Percentiles rank a stretch among this genome's conserved stretches.
Evolutionary conservation across 345 rosid species (phyloP).

Genomic region (Linum usitatissimum): DNA sequence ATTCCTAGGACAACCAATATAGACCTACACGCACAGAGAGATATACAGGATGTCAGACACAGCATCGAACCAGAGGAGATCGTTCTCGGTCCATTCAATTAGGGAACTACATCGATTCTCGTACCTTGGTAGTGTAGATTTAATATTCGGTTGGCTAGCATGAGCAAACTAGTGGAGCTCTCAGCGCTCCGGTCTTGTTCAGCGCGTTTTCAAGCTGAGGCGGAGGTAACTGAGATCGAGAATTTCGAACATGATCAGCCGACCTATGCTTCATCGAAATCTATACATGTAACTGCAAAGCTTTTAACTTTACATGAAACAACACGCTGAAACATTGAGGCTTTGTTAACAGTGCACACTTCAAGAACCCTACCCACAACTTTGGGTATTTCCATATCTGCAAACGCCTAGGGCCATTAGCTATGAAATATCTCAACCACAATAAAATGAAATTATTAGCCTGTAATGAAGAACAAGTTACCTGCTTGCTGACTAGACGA

Average conservation of each 20-base stretch:
- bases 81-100: no score
- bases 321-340: slow-evolving; percentile 84
- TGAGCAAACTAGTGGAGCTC: slow-evolving; percentile 68
- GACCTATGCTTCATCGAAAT: neutral
- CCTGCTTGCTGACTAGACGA: slow-evolving; percentile 95
- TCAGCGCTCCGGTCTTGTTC: slow-evolving; percentile 50
- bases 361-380: slow-evolving; percentile 97
- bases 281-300: neutral
- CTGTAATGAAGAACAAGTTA: slow-evolving; percentile 20
- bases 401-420: slow-evolving; percentile 14
- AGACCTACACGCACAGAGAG: slow-evolving; percentile 38
- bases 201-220: slow-evolving; percentile 85
- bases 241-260: slow-evolving; percentile 4
- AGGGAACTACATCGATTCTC: no score
- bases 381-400: slow-evolving; percentile 98
- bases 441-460: neutral
- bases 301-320: slow-evolving; percentile 78
- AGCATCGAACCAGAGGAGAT: slow-evolving; percentile 2
- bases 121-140: slow-evolving; percentile 77
- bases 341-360: slow-evolving; percentile 72
- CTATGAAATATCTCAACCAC: slow-evolving; percentile 4
- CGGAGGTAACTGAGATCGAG: slow-evolving; percentile 66
- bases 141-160: slow-evolving; percentile 73
- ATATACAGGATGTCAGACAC: neutral
- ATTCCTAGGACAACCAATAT: slow-evolving; percentile 69